These are phyloP conservation scores for Scheffersomyces spartinae DNA, from an alignment of 805 yeast species.

Conservation along the genomic window DNA sequence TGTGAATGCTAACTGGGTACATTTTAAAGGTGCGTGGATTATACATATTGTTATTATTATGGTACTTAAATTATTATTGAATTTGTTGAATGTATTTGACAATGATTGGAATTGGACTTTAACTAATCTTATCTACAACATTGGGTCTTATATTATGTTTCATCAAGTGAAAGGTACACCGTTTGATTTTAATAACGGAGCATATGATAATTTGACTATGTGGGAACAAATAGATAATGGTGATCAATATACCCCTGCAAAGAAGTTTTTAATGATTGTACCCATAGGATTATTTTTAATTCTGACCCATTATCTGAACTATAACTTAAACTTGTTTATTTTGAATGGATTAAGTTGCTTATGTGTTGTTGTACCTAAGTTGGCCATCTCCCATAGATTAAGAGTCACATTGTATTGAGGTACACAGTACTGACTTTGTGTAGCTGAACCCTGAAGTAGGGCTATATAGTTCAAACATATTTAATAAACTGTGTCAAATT, in stretches of 20 bases:
- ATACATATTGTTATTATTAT: conserved; percentile 78
- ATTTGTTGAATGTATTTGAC: conserved; percentile 69
- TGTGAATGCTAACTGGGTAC: conserved; percentile 93
- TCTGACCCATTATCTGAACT: conserved; percentile 83
- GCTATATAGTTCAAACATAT: no score
- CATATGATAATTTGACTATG: conserved; percentile 91
- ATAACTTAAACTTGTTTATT: conserved; percentile 67
- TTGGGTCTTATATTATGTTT: conserved; percentile 92
- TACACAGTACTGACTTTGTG: no score
- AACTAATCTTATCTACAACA: conserved; percentile 80
- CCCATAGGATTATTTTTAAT: conserved; percentile 80
- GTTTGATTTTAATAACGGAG: conserved; percentile 93
- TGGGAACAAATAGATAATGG: conserved; percentile 98
- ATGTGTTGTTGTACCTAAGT: conserved; percentile 82
- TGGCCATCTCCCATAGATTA: conserved; percentile 72
- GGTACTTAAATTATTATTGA: conserved; percentile 64
- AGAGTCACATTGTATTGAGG: conserved; percentile 56
- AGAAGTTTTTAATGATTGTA: conserved; percentile 85
- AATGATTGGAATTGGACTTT: conserved; percentile 88
- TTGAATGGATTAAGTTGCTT: conserved; percentile 74
- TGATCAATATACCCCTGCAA: conserved; percentile 93
- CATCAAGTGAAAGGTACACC: conserved; percentile 96
- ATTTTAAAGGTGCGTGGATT: conserved; percentile 92
- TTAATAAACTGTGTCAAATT: no score
- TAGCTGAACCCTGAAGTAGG: no score